Percentiles rank a stretch among this genome's conserved stretches.
Evolutionary conservation across 257 asterid genomes (phyloP).

Genomic region (Plantago elongata): DNA sequence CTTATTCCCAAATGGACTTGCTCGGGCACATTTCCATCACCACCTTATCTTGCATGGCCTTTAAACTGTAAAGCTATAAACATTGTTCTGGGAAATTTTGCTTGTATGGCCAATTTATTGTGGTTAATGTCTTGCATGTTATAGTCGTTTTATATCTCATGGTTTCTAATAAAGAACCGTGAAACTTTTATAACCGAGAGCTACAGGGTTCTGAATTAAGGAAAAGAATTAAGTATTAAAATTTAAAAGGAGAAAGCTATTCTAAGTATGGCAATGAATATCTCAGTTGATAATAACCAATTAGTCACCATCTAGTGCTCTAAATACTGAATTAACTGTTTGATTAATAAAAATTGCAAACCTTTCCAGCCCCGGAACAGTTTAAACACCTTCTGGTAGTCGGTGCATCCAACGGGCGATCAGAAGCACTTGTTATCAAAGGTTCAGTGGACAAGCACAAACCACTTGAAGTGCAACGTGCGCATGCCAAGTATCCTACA

Average conservation of each 20-base stretch:
- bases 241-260: not conserved
- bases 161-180: too few species aligned
- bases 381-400: conserved; percentile 66
- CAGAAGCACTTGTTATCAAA: conserved; percentile 37
- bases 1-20: too few species aligned
- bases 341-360: conserved; percentile 23
- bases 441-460: conserved; percentile 65
- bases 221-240: not conserved
- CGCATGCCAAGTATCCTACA: conserved; percentile 88
- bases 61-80: too few species aligned
- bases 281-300: not conserved
- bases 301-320: not conserved
- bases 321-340: not conserved
- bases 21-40: too few species aligned
- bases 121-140: too few species aligned
- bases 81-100: too few species aligned
- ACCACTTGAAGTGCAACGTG: conserved; percentile 81
- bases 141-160: too few species aligned
- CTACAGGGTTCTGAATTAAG: too few species aligned
- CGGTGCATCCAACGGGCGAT: conserved; percentile 44
- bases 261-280: not conserved
- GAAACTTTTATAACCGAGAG: too few species aligned
- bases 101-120: too few species aligned
- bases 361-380: conserved; percentile 98
- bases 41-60: too few species aligned